Base-by-base conservation (phyloP, 1,284 basidiomycete genomes). In the Leccinum idahoense region DNA sequence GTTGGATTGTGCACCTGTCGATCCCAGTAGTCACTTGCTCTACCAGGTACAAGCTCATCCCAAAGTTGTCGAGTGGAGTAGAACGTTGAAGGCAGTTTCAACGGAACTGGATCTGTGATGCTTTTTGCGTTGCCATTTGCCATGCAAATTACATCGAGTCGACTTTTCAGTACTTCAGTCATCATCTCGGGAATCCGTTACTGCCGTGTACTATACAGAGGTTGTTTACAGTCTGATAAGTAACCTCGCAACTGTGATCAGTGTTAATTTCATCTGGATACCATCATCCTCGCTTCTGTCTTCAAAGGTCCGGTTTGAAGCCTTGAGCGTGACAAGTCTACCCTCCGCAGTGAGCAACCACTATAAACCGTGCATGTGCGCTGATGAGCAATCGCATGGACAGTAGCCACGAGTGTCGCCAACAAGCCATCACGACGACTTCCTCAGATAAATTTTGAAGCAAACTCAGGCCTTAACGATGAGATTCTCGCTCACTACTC, bases 41-140 rank as follows among this genome's bases (percentile, higher is more conserved):
- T 56, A 55, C 18, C 62, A 85, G 86, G 89, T 91, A 57, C 81
- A 82, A 69, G 88, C 86, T 1, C 90, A 92, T 72, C 84, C 85
- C 11, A 89, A 85, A 69, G 88, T 89, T 11, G 77, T 83, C 11
- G 76, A 80, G 61, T 91, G 89, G 89, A 88, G 83, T 69, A 81
- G 81, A 70, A 87, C 84, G 1, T 70, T 90, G 58, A 81, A 85
- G 68, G 79, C 64, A 29, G 55, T 74, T 46, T 62, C 49, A 51
- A 51, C 60, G 26, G 59, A 64, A 41, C 60, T 57, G 32, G 57
- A 64, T 10, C 44, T 55, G 32, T 71, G 59, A 68, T 29, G 15
- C 14, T 49, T 37, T 20, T 15, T 58, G 35, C 23, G 4, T 46
- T 23, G n/a, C 7, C 23, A 54, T 46, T 61, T 26, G 26, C 29